Conservation (phyloP, 2,329 filamentous ascomycete species). For the Davidsoniella virescens region DNA sequence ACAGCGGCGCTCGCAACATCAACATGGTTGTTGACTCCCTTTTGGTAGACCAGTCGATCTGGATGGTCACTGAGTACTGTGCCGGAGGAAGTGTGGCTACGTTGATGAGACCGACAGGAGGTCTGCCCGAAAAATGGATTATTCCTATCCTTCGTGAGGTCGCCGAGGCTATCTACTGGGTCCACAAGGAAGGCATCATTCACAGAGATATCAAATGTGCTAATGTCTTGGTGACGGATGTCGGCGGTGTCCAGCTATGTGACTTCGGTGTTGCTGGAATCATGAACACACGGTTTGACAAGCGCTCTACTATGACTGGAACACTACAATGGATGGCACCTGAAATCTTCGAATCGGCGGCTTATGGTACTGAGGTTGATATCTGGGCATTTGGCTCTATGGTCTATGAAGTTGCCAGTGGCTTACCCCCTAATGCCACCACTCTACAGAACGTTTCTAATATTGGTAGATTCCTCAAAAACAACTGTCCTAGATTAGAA, state of each 20-base stretch:
- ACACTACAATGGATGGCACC: slow-evolving; percentile 56
- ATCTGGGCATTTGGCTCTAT: slow-evolving; percentile 57
- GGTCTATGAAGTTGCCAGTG: slow-evolving; percentile 50
- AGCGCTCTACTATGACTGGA: slow-evolving; percentile 49
- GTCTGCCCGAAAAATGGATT: slow-evolving; percentile 34
- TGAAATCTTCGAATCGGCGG: slow-evolving; percentile 37
- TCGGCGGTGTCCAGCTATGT: slow-evolving; percentile 47
- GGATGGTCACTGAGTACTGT: slow-evolving; percentile 55
- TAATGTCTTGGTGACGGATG: slow-evolving; percentile 48
- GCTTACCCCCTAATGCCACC: slow-evolving; percentile 39
- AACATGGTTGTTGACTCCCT: slow-evolving; percentile 50
- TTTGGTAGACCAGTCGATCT: slow-evolving; percentile 45
- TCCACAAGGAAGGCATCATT: slow-evolving; percentile 34
- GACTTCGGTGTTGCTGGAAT: slow-evolving; percentile 53
- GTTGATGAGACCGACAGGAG: slow-evolving; percentile 32
- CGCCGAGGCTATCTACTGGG: slow-evolving; percentile 31
- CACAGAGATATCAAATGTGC: slow-evolving; percentile 40
- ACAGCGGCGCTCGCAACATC: slow-evolving; percentile 46
- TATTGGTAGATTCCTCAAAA: slow-evolving; percentile 27
- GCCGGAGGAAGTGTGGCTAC: slow-evolving; percentile 50
- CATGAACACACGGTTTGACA: slow-evolving; percentile 43
- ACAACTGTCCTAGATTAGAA: slow-evolving; percentile 37
- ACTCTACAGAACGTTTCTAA: slow-evolving; percentile 28
- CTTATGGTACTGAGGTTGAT: slow-evolving; percentile 42
- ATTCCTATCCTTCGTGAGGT: slow-evolving; percentile 35